Evolutionary conservation across 257 asterid genomes (phyloP).

Genomic region (Misopates orontium): DNA sequence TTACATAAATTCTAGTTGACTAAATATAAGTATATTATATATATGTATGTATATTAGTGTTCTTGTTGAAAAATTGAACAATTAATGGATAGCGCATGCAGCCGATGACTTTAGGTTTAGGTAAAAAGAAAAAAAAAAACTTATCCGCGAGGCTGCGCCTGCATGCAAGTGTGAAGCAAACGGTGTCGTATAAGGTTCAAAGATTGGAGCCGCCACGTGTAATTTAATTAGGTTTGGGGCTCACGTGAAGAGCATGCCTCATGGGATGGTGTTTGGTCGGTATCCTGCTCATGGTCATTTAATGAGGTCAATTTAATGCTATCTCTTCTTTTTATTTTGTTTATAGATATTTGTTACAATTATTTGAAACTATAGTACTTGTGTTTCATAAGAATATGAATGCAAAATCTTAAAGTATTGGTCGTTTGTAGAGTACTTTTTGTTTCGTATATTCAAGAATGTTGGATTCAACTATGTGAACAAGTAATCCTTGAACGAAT

Average conservation of each 20-base stretch:
- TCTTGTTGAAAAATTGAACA: no score
- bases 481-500: no score
- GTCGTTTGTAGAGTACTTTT: background rate
- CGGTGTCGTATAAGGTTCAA: background rate
- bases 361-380: background rate
- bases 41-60: no score
- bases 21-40: no score
- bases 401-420: background rate
- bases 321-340: background rate
- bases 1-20: no score
- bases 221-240: background rate
- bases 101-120: no score
- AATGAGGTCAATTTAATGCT: slow-evolving; percentile 7
- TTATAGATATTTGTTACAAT: no score
- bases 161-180: slow-evolving; percentile 23
- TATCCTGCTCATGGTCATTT: slow-evolving; percentile 20
- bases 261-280: slow-evolving; percentile 30
- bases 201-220: slow-evolving; percentile 15
- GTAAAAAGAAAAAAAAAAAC: no score
- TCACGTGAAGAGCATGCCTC: slow-evolving; percentile 42
- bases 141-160: background rate
- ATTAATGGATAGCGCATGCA: no score
- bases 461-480: no score
- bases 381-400: background rate
- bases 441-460: no score